A percentile compares a stretch with the other conserved stretches of the same genome.
Evolutionary conservation across 2,329 filamentous ascomycete species (phyloP).

Genomic region (Graphilbum sp.): DNA sequence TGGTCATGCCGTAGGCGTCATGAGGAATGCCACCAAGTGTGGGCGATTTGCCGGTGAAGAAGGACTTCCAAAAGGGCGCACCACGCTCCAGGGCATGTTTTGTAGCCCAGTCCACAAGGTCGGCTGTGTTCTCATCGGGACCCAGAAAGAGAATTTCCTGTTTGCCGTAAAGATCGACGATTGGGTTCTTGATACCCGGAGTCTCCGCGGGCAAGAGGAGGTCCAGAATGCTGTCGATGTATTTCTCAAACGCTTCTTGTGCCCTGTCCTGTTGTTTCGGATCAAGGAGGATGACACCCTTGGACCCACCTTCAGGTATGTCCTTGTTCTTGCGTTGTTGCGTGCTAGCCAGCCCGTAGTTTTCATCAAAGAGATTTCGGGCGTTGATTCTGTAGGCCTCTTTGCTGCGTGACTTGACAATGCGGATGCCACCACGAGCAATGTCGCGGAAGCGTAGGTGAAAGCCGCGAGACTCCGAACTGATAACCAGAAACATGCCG

Average conservation of each 20-base stretch:
- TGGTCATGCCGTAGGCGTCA: constrained; percentile 95
- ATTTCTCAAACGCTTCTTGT: constrained; percentile 91
- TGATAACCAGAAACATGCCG: constrained; percentile 97
- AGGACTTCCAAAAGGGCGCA: constrained; percentile 98
- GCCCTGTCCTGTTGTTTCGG: constrained; percentile 88
- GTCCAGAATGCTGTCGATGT: constrained; percentile 97
- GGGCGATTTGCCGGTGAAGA: constrained; percentile 97
- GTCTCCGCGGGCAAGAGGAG: constrained; percentile 77
- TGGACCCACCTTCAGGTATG: constrained; percentile 93
- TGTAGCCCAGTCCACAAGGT: constrained; percentile 97
- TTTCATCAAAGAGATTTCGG: constrained; percentile 92
- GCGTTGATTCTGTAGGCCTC: constrained; percentile 96
- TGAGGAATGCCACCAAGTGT: constrained; percentile 94
- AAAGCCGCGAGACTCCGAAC: constrained; percentile 91
- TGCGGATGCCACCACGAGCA: constrained; percentile 89
- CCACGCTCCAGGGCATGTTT: constrained; percentile 76
- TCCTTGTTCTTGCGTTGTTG: constrained; percentile 99
- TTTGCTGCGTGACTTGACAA: constrained; percentile 93
- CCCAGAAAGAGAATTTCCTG: constrained; percentile 98
- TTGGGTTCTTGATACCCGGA: constrained; percentile 96
- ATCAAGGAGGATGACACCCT: constrained; percentile 92
- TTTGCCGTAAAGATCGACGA: constrained; percentile 89
- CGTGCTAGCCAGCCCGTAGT: constrained; percentile 94
- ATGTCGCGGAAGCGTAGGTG: constrained; percentile 96
- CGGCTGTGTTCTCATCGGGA: constrained; percentile 95